A percentile compares a stretch with the other conserved stretches of the same genome.
Evolutionary conservation across 2,329 filamentous ascomycete genomes (phyloP).

Genomic region (Neofusicoccum umdonicola): DNA sequence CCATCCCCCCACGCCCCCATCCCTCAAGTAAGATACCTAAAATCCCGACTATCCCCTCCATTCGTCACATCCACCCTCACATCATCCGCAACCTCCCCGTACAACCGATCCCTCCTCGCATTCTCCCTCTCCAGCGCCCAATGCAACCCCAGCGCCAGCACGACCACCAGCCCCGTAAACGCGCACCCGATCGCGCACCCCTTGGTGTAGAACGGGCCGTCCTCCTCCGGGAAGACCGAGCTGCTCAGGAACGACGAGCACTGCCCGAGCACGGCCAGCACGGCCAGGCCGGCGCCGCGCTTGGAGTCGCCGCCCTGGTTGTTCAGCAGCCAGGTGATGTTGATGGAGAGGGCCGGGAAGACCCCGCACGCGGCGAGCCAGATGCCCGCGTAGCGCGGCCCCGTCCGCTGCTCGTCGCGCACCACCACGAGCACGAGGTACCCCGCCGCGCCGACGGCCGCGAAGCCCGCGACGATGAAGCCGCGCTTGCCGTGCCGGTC

Average conservation of each 20-base stretch:
- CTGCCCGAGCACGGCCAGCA: slow-evolving; percentile 30
- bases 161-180: slow-evolving; percentile 61
- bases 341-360: slow-evolving; percentile 31
- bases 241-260: slow-evolving; percentile 31
- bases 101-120: background rate
- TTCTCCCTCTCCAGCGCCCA: background rate
- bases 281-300: slow-evolving; percentile 26
- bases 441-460: slow-evolving; percentile 29
- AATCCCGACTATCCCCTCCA: background rate
- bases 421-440: slow-evolving; percentile 35
- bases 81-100: background rate
- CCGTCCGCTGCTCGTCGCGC: slow-evolving; percentile 25
- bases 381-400: slow-evolving; percentile 37
- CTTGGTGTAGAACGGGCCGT: slow-evolving; percentile 16
- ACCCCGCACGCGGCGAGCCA: slow-evolving; percentile 38
- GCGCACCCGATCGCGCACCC: background rate
- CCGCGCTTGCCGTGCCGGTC: slow-evolving; percentile 40
- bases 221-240: slow-evolving; percentile 24
- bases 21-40: background rate
- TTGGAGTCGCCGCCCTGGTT: slow-evolving; percentile 33
- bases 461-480: slow-evolving; percentile 30
- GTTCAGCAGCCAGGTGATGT: slow-evolving; percentile 33
- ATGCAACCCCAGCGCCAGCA: slow-evolving; percentile 82
- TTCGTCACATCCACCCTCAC: background rate
- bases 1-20: background rate